phyloP scores from a whole-genome alignment of 345 rosid species.

The Anastatica hierochuntica region DNA sequence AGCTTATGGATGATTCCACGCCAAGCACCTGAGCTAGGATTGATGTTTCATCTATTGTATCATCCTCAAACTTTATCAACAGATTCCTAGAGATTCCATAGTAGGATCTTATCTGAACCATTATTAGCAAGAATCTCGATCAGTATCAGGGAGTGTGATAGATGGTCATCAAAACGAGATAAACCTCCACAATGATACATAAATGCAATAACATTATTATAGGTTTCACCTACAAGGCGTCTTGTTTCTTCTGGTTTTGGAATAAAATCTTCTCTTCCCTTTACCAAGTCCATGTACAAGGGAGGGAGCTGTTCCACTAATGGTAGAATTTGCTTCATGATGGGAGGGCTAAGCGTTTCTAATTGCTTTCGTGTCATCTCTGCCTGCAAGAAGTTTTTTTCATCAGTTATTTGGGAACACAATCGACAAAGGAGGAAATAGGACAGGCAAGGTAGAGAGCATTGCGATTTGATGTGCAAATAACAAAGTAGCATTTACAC shows the following conservation, averaged over 20 bases:
- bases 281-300: slow-evolving; percentile 81
- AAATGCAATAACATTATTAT: neutral
- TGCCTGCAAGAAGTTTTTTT: slow-evolving; percentile 45
- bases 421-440: neutral
- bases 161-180: neutral
- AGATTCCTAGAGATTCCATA: slow-evolving; percentile 90
- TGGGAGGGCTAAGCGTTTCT: slow-evolving; percentile 83
- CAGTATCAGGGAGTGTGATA: neutral
- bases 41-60: slow-evolving; percentile 79
- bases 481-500: neutral
- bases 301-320: slow-evolving; percentile 95
- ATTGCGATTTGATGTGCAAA: neutral
- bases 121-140: slow-evolving; percentile 3
- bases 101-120: slow-evolving; percentile 79
- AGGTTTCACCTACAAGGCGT: slow-evolving; percentile 62
- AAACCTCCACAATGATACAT: neutral
- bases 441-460: neutral
- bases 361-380: slow-evolving; percentile 90
- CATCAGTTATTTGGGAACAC: neutral
- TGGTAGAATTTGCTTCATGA: slow-evolving; percentile 94
- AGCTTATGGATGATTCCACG: slow-evolving; percentile 81
- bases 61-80: slow-evolving; percentile 81
- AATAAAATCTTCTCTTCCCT: slow-evolving; percentile 89
- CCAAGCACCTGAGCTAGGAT: slow-evolving; percentile 79
- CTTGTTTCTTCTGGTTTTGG: slow-evolving; percentile 97